A percentile compares a stretch with the other conserved stretches of the same genome.
Conservation (phyloP, 768 basidiomycete species). For the Tulasnella sp. region DNA sequence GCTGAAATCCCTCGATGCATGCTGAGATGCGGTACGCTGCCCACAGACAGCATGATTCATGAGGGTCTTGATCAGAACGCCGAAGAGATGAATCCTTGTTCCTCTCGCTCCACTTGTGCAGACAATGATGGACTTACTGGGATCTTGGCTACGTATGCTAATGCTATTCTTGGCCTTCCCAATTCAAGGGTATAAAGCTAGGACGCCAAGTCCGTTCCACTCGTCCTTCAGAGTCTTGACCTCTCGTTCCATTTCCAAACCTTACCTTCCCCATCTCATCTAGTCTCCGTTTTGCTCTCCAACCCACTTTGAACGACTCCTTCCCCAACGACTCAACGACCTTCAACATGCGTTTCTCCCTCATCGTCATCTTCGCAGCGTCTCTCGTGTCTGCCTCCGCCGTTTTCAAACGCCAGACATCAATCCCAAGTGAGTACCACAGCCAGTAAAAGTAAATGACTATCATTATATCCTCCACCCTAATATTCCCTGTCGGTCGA, state of each 20-base stretch:
- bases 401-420: conserved; percentile 41
- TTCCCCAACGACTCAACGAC: background rate
- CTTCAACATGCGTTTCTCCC: conserved; percentile 59
- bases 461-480: background rate
- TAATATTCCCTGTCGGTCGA: background rate
- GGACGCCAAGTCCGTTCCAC: background rate
- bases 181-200: background rate
- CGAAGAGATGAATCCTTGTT: background rate
- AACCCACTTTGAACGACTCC: background rate
- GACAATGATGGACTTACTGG: no score
- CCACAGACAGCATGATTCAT: background rate
- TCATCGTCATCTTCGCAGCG: conserved; percentile 45
- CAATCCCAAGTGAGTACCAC: background rate
- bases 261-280: background rate
- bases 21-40: background rate
- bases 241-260: background rate
- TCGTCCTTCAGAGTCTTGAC: background rate
- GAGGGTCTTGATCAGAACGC: background rate
- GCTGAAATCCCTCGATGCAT: background rate
- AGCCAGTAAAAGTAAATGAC: background rate
- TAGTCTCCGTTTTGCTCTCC: background rate
- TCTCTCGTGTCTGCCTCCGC: conserved; percentile 47
- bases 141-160: no score
- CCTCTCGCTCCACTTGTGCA: background rate
- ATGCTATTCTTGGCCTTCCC: background rate